Evolutionary conservation across 1,284 basidiomycete species (phyloP).

Genomic region (Marasmius sp.): DNA sequence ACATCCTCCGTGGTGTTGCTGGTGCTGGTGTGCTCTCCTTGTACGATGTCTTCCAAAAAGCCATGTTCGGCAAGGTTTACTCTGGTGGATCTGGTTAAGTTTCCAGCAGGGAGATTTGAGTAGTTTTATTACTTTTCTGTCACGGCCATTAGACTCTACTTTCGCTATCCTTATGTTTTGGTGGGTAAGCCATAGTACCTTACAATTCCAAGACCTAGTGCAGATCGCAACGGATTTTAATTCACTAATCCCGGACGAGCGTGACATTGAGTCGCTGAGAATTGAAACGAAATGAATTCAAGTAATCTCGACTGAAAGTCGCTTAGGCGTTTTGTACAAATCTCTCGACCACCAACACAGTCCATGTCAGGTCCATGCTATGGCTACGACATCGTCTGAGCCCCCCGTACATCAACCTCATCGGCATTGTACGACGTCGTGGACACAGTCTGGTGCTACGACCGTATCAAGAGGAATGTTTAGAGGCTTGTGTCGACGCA

Average conservation of each 20-base stretch:
- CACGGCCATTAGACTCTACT: background rate
- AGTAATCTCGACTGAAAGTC: too few species aligned
- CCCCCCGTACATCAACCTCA: background rate
- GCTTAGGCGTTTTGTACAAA: too few species aligned
- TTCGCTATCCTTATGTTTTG: constrained; percentile 2
- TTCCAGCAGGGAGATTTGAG: background rate
- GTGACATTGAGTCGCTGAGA: background rate
- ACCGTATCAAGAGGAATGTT: constrained; percentile 89
- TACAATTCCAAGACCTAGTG: background rate
- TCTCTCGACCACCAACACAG: background rate
- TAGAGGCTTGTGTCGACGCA: constrained; percentile 77
- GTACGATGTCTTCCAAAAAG: constrained; percentile 90
- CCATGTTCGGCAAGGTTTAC: constrained; percentile 97
- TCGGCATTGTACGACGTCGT: background rate
- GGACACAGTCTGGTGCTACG: constrained; percentile 46
- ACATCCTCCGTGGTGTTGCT: constrained; percentile 97
- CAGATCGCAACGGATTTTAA: background rate
- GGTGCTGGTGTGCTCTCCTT: constrained; percentile 96
- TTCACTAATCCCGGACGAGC: background rate
- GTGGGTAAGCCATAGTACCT: constrained; percentile 1
- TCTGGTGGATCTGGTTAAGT: constrained; percentile 68
- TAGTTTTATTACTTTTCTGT: background rate
- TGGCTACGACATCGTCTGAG: background rate
- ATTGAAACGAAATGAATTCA: too few species aligned
- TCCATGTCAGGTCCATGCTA: background rate